Percentiles rank a stretch among this genome's conserved stretches.
Evolutionary conservation across 257 asterid genomes (phyloP).

Genomic region (Catharanthus roseus): DNA sequence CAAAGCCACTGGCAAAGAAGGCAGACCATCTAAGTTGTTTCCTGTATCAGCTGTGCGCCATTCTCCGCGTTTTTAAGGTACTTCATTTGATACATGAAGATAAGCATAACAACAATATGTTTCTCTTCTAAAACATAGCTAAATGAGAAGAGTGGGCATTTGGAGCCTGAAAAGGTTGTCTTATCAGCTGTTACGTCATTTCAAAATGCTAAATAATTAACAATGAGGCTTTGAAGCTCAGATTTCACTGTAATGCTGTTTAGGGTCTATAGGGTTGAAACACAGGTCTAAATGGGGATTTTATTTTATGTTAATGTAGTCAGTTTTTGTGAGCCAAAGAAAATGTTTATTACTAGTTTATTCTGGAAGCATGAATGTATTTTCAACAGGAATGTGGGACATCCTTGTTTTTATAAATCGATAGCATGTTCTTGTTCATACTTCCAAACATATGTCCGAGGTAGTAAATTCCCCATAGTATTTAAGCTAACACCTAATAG

Average conservation of each 20-base stretch:
- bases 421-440: not conserved
- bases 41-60: constrained; percentile 64
- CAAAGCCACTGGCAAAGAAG: constrained; percentile 38
- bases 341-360: not conserved
- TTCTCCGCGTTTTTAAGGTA: constrained; percentile 71
- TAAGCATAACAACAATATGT: not conserved
- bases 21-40: constrained; percentile 30
- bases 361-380: not conserved
- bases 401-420: not conserved
- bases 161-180: not conserved
- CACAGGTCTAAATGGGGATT: not conserved
- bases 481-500: not conserved
- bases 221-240: not conserved
- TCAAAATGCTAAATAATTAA: not conserved
- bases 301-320: not conserved
- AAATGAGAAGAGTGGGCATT: not conserved
- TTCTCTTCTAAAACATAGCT: not conserved
- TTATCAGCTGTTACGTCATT: not conserved
- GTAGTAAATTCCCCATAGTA: not conserved
- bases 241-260: not conserved
- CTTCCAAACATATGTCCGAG: not conserved
- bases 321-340: not conserved
- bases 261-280: not conserved
- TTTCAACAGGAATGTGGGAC: not conserved
- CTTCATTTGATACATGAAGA: not conserved